These are phyloP conservation scores for Myriosclerotinia scirpicola DNA, from an alignment of 2,329 filamentous ascomycete genomes.

Conservation along the genomic window DNA sequence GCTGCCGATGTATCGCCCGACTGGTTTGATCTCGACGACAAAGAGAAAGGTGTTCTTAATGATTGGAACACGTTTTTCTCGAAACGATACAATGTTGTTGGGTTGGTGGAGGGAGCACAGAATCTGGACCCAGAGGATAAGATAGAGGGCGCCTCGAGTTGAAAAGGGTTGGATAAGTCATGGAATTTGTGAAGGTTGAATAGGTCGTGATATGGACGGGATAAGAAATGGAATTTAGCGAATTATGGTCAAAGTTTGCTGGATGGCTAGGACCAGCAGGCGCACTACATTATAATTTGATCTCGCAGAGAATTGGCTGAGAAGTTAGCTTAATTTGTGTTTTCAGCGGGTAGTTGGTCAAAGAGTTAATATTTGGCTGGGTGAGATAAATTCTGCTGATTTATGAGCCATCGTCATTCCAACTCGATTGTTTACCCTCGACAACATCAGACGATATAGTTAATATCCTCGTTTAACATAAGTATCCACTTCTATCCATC, in stretches of 20 bases:
- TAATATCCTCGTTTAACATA: neutral
- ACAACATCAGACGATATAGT: neutral
- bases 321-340: neutral
- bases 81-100: slow-evolving; percentile 92
- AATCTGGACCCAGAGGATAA: slow-evolving; percentile 20
- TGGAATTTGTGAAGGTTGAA: neutral
- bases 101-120: slow-evolving; percentile 39
- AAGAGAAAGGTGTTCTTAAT: slow-evolving; percentile 79
- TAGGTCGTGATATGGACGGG: neutral
- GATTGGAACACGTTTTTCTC: slow-evolving; percentile 98
- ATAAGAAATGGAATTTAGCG: neutral
- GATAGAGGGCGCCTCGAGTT: slow-evolving; percentile 2
- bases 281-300: neutral
- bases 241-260: slow-evolving; percentile 4
- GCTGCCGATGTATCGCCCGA: slow-evolving; percentile 78
- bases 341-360: neutral
- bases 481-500: neutral
- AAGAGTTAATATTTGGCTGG: neutral
- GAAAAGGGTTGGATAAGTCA: neutral
- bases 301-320: neutral
- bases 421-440: neutral
- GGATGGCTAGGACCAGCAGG: neutral
- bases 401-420: neutral
- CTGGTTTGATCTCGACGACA: slow-evolving; percentile 79
- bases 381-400: neutral